phyloP scores from a whole-genome alignment of 2,329 filamentous ascomycete genomes.

The Helicocarpus griseus region DNA sequence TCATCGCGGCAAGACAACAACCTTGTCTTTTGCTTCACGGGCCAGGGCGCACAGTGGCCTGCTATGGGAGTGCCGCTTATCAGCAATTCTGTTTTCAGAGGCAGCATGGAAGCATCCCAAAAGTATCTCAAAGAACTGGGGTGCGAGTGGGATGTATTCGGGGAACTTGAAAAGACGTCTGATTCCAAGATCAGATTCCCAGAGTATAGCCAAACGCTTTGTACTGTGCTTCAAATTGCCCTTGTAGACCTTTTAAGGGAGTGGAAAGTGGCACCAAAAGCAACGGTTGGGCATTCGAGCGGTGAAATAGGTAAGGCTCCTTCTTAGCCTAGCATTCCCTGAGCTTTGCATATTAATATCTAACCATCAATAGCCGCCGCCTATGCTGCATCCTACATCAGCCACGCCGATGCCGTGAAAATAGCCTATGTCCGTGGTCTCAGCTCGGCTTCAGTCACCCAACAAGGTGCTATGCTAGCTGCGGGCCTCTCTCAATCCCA shows the following conservation, averaged over 20 bases:
- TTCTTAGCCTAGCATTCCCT: not conserved
- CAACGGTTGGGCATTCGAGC: constrained; percentile 39
- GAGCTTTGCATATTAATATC: not conserved
- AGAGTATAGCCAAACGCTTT: constrained; percentile 7
- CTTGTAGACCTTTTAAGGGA: constrained; percentile 36
- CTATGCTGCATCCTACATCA: constrained; percentile 32
- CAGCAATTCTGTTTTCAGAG: constrained; percentile 4
- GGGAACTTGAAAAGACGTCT: constrained; percentile 4
- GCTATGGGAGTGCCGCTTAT: not conserved
- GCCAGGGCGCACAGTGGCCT: constrained; percentile 1
- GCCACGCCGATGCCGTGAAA: constrained; percentile 25
- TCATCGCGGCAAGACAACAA: not conserved
- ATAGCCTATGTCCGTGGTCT: constrained; percentile 38
- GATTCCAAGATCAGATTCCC: constrained; percentile 1
- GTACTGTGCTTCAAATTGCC: constrained; percentile 41
- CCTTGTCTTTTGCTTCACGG: not conserved
- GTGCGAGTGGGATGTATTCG: constrained; percentile 7
- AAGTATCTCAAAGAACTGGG: constrained; percentile 2
- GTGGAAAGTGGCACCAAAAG: constrained; percentile 33
- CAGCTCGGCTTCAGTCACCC: constrained; percentile 29
- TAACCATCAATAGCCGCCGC: constrained; percentile 28
- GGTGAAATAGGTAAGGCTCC: constrained; percentile 33
- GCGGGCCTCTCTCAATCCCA: constrained; percentile 28
- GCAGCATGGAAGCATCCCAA: not conserved
- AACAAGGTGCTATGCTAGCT: constrained; percentile 45